phyloP scores from a whole-genome alignment of 2,329 filamentous ascomycete species.

The Cordyceps cicadae region DNA sequence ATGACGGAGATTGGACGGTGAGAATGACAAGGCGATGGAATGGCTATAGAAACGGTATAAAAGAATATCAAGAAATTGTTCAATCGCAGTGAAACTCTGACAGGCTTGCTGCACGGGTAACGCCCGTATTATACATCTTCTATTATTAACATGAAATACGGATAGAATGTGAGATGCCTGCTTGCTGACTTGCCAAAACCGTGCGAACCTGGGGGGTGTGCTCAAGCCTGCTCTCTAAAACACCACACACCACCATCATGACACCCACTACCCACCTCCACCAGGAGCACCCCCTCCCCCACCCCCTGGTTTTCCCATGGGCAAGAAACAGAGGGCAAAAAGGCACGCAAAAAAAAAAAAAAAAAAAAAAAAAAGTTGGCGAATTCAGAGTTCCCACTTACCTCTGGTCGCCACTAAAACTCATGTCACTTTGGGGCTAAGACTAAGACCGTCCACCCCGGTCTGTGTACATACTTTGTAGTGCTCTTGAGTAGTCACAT shows the following conservation, averaged over 20 bases:
- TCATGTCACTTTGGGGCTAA: slow-evolving; percentile 8
- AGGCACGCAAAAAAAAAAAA: background rate
- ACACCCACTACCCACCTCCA: background rate
- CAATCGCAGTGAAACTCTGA: no score
- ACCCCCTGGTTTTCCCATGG: background rate
- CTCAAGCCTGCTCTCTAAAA: background rate
- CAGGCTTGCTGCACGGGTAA: no score
- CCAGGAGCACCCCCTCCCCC: background rate
- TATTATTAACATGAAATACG: background rate
- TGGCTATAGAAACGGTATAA: background rate
- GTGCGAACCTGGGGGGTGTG: background rate
- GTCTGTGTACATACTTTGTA: no score
- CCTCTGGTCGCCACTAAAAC: slow-evolving; percentile 8
- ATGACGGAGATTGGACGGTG: background rate
- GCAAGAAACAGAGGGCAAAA: background rate
- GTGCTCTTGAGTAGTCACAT: background rate
- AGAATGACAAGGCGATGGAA: background rate
- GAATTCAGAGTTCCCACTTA: slow-evolving; percentile 8
- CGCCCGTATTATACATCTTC: background rate
- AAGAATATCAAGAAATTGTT: background rate
- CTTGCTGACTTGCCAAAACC: background rate
- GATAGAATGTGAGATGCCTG: background rate
- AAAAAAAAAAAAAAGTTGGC: background rate
- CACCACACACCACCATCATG: background rate
- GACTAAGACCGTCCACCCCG: background rate